phyloP scores from a whole-genome alignment of 164 flowering plant genomes.

The Litsea cubeba region DNA sequence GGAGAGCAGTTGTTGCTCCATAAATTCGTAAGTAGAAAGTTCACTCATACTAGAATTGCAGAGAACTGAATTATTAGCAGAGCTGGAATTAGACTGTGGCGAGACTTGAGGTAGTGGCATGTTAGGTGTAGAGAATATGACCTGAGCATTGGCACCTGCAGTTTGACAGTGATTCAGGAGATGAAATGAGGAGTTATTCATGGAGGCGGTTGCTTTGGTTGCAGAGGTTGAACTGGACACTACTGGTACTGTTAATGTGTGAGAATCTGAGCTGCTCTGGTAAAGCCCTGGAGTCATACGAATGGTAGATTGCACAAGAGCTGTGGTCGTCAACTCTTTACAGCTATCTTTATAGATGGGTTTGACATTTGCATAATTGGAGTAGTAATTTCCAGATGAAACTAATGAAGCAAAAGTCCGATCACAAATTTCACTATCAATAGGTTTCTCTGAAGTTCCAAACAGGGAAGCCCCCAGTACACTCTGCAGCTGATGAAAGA shows the following conservation, averaged over 20 bases:
- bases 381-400: slow-evolving; percentile 26
- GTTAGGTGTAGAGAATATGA: slow-evolving; percentile 18
- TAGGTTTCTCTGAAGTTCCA: slow-evolving; percentile 19
- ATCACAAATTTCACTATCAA: slow-evolving; percentile 19
- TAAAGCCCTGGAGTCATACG: slow-evolving; percentile 15
- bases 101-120: slow-evolving; percentile 15
- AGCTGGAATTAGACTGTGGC: slow-evolving; percentile 15
- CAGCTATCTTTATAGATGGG: slow-evolving; percentile 10
- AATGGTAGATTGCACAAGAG: slow-evolving; percentile 10
- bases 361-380: slow-evolving; percentile 16
- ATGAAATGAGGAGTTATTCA: slow-evolving; percentile 12
- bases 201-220: slow-evolving; percentile 2
- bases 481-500: slow-evolving; percentile 29
- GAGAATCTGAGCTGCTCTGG: slow-evolving; percentile 7
- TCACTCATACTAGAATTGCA: slow-evolving; percentile 25
- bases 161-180: slow-evolving; percentile 12
- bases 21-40: slow-evolving; percentile 28
- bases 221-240: not conserved
- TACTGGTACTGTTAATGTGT: not conserved
- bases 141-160: slow-evolving; percentile 15
- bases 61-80: slow-evolving; percentile 8
- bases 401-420: slow-evolving; percentile 29
- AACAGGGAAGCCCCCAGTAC: slow-evolving; percentile 15
- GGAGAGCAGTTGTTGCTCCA: slow-evolving; percentile 29
- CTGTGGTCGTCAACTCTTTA: slow-evolving; percentile 21